These are phyloP conservation scores for Volvox africanus DNA, from an alignment of 139 green algal species.

Conservation along the genomic window DNA sequence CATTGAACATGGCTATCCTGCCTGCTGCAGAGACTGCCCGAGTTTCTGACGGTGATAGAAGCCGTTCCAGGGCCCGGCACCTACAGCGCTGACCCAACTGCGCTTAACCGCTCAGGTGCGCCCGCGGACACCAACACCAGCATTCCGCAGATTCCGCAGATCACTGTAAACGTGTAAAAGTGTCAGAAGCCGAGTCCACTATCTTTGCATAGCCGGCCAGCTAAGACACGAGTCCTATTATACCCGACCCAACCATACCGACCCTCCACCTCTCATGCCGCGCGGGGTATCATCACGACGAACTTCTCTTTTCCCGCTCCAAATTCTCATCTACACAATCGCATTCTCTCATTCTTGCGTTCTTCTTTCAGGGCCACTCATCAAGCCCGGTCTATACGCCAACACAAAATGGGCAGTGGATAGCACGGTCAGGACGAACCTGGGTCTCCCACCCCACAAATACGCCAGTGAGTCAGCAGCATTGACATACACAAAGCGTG, in stretches of 20 bases:
- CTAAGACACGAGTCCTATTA: not conserved
- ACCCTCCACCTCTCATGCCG: not conserved
- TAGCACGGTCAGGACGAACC: not conserved
- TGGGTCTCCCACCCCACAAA: not conserved
- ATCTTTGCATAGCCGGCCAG: not conserved
- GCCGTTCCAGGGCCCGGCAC: not conserved
- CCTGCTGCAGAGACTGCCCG: not conserved
- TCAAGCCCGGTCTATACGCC: not conserved
- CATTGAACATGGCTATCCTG: too few relatives aligned
- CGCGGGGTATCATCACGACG: too few relatives aligned
- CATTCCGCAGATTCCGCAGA: not conserved
- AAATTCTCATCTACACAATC: too few relatives aligned
- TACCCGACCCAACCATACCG: not conserved
- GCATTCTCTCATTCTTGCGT: not conserved
- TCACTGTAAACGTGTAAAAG: not conserved
- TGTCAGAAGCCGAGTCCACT: not conserved
- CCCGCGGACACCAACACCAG: not conserved
- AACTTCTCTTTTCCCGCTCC: not conserved
- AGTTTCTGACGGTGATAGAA: not conserved
- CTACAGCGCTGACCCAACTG: not conserved
- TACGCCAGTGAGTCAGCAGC: not conserved
- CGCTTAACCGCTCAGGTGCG: not conserved
- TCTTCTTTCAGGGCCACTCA: not conserved
- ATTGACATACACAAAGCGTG: too few relatives aligned
- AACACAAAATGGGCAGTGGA: conserved; percentile 12